Evolutionary conservation across 306 rosid species (phyloP).

Genomic region (Argentina anserina): DNA sequence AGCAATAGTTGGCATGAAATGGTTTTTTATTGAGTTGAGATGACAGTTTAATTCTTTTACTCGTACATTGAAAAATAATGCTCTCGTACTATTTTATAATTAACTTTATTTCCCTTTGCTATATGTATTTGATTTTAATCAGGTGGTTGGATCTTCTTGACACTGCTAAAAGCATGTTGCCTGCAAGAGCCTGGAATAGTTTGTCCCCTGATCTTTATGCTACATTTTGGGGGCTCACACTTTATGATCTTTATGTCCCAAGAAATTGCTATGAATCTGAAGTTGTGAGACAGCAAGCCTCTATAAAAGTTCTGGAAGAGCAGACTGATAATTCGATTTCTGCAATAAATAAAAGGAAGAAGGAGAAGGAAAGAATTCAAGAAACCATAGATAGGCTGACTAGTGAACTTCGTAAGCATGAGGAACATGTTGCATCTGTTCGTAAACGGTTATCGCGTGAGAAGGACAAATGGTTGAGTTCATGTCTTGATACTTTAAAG

Average conservation of each 20-base stretch:
- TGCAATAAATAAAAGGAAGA: conserved; percentile 90
- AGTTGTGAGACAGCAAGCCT: conserved; percentile 82
- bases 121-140: conserved; percentile 23
- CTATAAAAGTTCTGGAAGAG: conserved; percentile 90
- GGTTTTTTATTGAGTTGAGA: not conserved
- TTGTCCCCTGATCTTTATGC: conserved; percentile 95
- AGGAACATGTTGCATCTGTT: conserved; percentile 86
- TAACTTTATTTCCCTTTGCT: not conserved
- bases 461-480: conserved; percentile 94
- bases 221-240: conserved; percentile 98
- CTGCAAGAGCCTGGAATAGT: conserved; percentile 96
- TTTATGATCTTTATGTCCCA: conserved; percentile 91
- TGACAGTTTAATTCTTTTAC: not conserved
- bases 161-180: conserved; percentile 81
- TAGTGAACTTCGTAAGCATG: conserved; percentile 75
- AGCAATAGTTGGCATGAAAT: not conserved
- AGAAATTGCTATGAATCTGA: conserved; percentile 84
- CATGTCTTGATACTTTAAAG: conserved; percentile 93
- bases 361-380: conserved; percentile 97
- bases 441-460: conserved; percentile 77
- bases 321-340: conserved; percentile 95
- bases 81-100: not conserved
- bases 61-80: not conserved
- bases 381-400: conserved; percentile 87
- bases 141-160: conserved; percentile 89